Evolutionary conservation across 495 filamentous ascomycete genomes (phyloP), one percentile per base, ranked within the genome.

Genomic region (Hyphodiscus hymeniophilus): DNA sequence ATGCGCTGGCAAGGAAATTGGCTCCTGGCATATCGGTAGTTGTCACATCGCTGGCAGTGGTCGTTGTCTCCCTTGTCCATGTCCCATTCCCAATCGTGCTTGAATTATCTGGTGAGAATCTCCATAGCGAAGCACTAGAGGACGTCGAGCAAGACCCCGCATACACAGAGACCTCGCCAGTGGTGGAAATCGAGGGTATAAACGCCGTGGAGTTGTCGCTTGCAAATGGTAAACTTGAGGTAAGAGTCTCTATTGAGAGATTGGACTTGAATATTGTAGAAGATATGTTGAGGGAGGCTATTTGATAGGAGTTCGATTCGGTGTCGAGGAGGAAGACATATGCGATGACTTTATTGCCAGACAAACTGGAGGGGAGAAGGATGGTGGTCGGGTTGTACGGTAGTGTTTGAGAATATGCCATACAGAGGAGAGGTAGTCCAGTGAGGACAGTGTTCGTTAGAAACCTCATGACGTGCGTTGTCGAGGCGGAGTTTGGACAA

Each of bases 331-430:
- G 28, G 20, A 60, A 57, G 55, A 63, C 46, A 40, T 67, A 50
- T 64, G 70, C 60, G 60, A 65, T 42, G 64, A 67, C 47, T 67
- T 65, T 50, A 60, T 68, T 57, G 2, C 64, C 63, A 3, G 70
- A 52, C 49, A 91, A 75, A 47, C 89, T 68, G 24, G 64, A 59
- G 10, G 75, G 61, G 3, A 82, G 67, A 26, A 86, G 68, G 38
- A 90, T 72, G 18, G 70, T 74, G 0, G 89, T 85, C 0, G 89
- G 86, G 20, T 75, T 78, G 68, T 94, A 94, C 24, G 86, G 87
- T 20, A 87, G 68, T 18, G 69, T 62, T 46, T 72, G 58, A 26
- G 63, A 56, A 12, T 34, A n/a, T 23, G 44, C 33, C 3, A 32
- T 49, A 16, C 32, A 15, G n/a, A 52, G 15, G 20, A 47, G 17